Percentiles rank a stretch among this genome's conserved stretches.
Conservation (phyloP, 2,329 filamentous ascomycete species). For the Xylariales sp. region DNA sequence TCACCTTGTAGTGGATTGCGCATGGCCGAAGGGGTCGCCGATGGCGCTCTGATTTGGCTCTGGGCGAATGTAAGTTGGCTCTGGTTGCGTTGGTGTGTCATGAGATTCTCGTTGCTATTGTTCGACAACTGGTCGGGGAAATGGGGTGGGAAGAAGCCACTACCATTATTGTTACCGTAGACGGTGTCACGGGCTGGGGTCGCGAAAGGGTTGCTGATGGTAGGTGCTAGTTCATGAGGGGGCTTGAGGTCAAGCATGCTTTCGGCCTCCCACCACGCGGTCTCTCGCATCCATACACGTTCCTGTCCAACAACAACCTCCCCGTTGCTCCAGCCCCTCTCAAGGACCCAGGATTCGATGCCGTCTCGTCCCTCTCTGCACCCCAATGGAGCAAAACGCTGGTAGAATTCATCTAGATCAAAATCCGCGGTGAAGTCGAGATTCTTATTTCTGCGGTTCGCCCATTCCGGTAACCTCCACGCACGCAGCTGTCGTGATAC, state of each 20-base stretch:
- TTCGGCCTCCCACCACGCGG: slow-evolving; percentile 97
- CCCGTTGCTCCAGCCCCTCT: slow-evolving; percentile 97
- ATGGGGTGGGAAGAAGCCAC: slow-evolving; percentile 76
- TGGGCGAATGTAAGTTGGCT: slow-evolving; percentile 62
- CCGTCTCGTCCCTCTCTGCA: slow-evolving; percentile 92
- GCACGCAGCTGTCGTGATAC: slow-evolving; percentile 92
- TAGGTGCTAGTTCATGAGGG: slow-evolving; percentile 56
- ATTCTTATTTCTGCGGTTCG: slow-evolving; percentile 88
- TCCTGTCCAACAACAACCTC: slow-evolving; percentile 92
- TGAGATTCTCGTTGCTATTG: slow-evolving; percentile 78
- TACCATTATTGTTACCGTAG: slow-evolving; percentile 73
- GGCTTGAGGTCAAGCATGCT: slow-evolving; percentile 92
- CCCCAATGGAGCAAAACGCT: slow-evolving; percentile 83
- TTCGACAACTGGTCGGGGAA: slow-evolving; percentile 71
- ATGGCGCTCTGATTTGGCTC: slow-evolving; percentile 62
- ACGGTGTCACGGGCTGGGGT: slow-evolving; percentile 73
- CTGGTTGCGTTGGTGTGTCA: slow-evolving; percentile 67
- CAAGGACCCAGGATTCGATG: slow-evolving; percentile 92
- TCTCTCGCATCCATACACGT: slow-evolving; percentile 94
- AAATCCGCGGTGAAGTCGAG: slow-evolving; percentile 98
- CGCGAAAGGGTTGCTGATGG: slow-evolving; percentile 49
- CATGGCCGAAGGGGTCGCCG: slow-evolving; percentile 69
- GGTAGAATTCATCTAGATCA: slow-evolving; percentile 89
- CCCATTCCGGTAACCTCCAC: slow-evolving; percentile 96
- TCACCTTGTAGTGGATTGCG: slow-evolving; percentile 75